Conservation (phyloP, 2,329 filamentous ascomycete species). For the Sclerotinia spermophila region DNA sequence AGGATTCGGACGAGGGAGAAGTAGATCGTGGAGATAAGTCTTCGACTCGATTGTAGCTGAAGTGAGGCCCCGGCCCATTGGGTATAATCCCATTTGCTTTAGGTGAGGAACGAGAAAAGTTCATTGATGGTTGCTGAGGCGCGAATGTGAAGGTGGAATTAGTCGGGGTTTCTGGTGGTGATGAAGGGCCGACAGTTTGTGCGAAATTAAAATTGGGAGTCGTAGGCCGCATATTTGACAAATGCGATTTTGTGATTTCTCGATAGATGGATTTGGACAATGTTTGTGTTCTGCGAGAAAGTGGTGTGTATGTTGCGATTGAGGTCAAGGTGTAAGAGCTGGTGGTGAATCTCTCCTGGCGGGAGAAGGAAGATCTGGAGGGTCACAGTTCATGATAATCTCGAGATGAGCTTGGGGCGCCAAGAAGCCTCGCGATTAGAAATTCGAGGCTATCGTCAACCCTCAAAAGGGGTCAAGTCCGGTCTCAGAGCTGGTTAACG, state of each 20-base stretch:
- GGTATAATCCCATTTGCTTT: constrained; percentile 43
- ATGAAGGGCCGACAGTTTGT: constrained; percentile 42
- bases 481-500: constrained; percentile 13
- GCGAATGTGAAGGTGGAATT: constrained; percentile 36
- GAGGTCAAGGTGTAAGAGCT: constrained; percentile 36
- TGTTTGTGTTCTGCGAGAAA: neutral
- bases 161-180: constrained; percentile 48
- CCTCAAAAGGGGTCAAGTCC: constrained; percentile 17
- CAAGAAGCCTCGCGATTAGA: constrained; percentile 30
- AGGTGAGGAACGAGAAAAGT: constrained; percentile 29
- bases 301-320: neutral
- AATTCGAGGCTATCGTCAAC: constrained; percentile 21
- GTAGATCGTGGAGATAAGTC: constrained; percentile 42
- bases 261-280: neutral
- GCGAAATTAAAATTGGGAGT: constrained; percentile 43
- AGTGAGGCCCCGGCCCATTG: constrained; percentile 35
- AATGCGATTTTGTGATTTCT: constrained; percentile 14
- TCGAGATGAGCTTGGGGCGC: constrained; percentile 25
- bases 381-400: constrained; percentile 39
- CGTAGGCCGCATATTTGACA: constrained; percentile 40
- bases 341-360: constrained; percentile 36
- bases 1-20: constrained; percentile 31
- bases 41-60: constrained; percentile 38
- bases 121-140: constrained; percentile 30
- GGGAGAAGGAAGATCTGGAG: constrained; percentile 36